Evolutionary conservation across 768 basidiomycete genomes (phyloP).

Genomic region (Tremella fuciformis): DNA sequence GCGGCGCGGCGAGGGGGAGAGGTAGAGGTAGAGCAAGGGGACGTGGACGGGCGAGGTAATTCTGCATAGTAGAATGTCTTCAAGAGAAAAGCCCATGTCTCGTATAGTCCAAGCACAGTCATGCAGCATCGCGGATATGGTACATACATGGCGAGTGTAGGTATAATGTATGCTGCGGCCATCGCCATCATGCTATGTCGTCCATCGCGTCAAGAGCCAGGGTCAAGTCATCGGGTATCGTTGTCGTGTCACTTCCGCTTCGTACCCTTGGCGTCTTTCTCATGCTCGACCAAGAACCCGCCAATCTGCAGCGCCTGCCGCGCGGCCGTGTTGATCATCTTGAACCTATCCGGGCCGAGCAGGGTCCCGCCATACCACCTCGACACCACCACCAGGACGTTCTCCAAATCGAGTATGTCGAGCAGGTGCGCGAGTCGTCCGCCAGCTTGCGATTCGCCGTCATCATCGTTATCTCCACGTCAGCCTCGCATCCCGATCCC

Average conservation of each 20-base stretch:
- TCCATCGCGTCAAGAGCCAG: too few species aligned
- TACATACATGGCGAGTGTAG: too few species aligned
- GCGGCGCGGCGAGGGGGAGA: constrained; percentile 13
- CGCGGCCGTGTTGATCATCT: constrained; percentile 92
- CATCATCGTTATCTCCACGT: constrained; percentile 80
- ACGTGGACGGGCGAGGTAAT: constrained; percentile 2
- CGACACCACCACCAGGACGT: constrained; percentile 87
- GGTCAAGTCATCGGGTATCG: too few species aligned
- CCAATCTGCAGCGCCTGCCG: constrained; percentile 83
- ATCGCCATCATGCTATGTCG: too few species aligned
- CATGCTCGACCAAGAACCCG: constrained; percentile 69
- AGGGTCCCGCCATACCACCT: constrained; percentile 91
- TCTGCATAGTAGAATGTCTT: too few species aligned
- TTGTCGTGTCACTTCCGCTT: too few species aligned
- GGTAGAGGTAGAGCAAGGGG: constrained; percentile 20
- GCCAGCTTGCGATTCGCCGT: constrained; percentile 91
- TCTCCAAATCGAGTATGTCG: constrained; percentile 68
- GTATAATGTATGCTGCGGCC: too few species aligned
- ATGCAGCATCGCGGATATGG: too few species aligned
- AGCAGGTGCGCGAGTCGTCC: constrained; percentile 84
- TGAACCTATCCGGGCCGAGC: constrained; percentile 71
- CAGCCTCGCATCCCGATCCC: neutral
- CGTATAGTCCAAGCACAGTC: too few species aligned
- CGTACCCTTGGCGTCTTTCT: too few species aligned
- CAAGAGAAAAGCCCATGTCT: too few species aligned